Evolutionary conservation across 495 filamentous ascomycete species (phyloP), one percentile per base, ranked within the genome.

Genomic region (Penicillium parvum): DNA sequence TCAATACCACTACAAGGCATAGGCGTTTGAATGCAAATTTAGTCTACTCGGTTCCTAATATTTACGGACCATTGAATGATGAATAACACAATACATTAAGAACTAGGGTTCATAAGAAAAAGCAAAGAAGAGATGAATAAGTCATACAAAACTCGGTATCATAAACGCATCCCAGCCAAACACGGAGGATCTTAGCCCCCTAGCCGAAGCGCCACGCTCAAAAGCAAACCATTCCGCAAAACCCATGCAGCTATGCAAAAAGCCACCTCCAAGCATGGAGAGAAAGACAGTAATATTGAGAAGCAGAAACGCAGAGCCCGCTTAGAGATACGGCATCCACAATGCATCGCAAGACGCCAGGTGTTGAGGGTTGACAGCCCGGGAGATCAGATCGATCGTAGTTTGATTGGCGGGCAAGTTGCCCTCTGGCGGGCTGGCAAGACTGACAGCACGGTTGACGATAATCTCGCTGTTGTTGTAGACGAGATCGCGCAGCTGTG

Each of bases 301-400:
- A n/a, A 52, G 44, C 36, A 53, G 28, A 43, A 50, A 43, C 38
- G 49, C 30, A 37, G 15, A n/a, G n/a, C n/a, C 19, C 19, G 7
- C 26, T 65, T 77, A 98, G 46, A 97, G 66, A 71, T 95, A 99
- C 9, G 85, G 84, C 94, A 97, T 97, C 89, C 92, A 99, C 51
- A 97, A 74, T 49, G 90, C 81, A 74, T 99, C 94, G 44, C 82
- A 85, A 55, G 81, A 73, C 16, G 84, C 81, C 62, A 99, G 61
- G 61, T 88, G 83, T 72, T 83, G 77, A 14, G 91, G 91, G 63
- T 95, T 90, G 15, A 90, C 86, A 8, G 89, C 86, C 66, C 78
- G 79, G 10, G 82, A 82, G 43, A 99, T 84, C 53, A 90, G 61
- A 69, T 99, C 94, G 50, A 97, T 88, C 22, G 95, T 86, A 18